These are phyloP conservation scores for Termitomyces bulborhizus DNA, from an alignment of 768 basidiomycete genomes.

Conservation along the genomic window DNA sequence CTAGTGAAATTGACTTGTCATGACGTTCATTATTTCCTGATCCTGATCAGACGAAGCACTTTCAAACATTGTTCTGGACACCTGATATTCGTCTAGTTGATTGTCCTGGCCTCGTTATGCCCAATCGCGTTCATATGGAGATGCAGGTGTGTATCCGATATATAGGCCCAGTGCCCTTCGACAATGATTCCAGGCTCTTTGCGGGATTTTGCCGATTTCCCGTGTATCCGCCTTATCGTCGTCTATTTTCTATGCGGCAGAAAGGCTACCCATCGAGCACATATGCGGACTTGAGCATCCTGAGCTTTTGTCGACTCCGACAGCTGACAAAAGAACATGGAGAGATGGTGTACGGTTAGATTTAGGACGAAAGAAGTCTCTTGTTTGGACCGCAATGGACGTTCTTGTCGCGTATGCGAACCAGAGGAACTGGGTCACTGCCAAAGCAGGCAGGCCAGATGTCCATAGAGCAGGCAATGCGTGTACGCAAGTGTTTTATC, in stretches of 20 bases:
- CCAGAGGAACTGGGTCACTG: conserved; percentile 81
- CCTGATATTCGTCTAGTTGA: conserved; percentile 84
- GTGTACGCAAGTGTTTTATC: conserved; percentile 45
- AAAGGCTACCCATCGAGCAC: conserved; percentile 71
- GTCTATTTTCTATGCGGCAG: conserved; percentile 67
- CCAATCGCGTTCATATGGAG: conserved; percentile 76
- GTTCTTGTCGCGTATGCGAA: conserved; percentile 74
- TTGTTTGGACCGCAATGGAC: conserved; percentile 80
- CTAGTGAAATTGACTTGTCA: conserved; percentile 15
- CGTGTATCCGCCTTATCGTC: conserved; percentile 79
- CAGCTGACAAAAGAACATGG: conserved; percentile 77
- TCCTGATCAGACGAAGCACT: conserved; percentile 75
- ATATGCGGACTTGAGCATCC: conserved; percentile 60
- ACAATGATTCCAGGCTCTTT: conserved; percentile 45
- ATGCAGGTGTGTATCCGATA: conserved; percentile 49
- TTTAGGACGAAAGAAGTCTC: conserved; percentile 11
- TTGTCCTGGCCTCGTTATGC: conserved; percentile 93
- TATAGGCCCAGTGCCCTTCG: not conserved
- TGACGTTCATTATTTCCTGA: not conserved
- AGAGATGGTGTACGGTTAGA: conserved; percentile 39
- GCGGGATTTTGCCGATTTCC: conserved; percentile 72
- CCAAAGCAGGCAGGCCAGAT: conserved; percentile 87
- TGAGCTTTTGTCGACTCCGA: conserved; percentile 21
- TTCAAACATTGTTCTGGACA: conserved; percentile 91
- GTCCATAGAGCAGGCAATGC: conserved; percentile 85